Percentiles rank a stretch among this genome's conserved stretches.
Evolutionary conservation across 1,284 basidiomycete genomes (phyloP).

Genomic region (Heterobasidion parviporum): DNA sequence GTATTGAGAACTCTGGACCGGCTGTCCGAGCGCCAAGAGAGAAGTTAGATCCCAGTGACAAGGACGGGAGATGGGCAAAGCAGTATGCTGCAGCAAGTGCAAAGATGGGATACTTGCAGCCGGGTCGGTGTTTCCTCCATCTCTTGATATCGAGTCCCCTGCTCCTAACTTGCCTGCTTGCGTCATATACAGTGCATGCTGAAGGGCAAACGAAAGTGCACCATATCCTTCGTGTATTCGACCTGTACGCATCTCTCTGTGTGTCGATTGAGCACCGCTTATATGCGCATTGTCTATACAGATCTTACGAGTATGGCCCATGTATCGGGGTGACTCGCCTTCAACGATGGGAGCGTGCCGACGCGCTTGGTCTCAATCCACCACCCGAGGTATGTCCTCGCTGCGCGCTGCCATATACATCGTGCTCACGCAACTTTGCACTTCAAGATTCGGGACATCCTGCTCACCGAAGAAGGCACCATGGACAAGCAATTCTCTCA

Average conservation of each 20-base stretch:
- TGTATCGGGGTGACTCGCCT: constrained; percentile 78
- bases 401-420: not conserved
- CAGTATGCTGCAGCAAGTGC: constrained; percentile 36
- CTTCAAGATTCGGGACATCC: constrained; percentile 65
- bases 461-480: constrained; percentile 48
- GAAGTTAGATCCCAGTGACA: constrained; percentile 33
- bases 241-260: constrained; percentile 42
- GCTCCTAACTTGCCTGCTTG: constrained; percentile 2
- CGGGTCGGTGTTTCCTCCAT: constrained; percentile 41
- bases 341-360: constrained; percentile 84
- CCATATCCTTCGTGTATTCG: constrained; percentile 74
- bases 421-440: not conserved
- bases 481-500: constrained; percentile 36
- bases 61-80: constrained; percentile 36
- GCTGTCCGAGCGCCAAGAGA: not conserved
- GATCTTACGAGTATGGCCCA: constrained; percentile 79
- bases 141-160: not conserved
- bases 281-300: constrained; percentile 16
- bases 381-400: constrained; percentile 61
- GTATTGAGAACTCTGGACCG: too few species aligned
- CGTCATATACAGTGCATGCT: constrained; percentile 42
- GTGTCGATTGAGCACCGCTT: constrained; percentile 1
- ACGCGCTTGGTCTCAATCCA: constrained; percentile 74
- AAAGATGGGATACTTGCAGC: constrained; percentile 46
- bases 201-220: constrained; percentile 55